Evolutionary conservation across 2,329 filamentous ascomycete species (phyloP), one percentile per base, ranked within the genome.

Genomic region (Chaetomiaceae sp.): DNA sequence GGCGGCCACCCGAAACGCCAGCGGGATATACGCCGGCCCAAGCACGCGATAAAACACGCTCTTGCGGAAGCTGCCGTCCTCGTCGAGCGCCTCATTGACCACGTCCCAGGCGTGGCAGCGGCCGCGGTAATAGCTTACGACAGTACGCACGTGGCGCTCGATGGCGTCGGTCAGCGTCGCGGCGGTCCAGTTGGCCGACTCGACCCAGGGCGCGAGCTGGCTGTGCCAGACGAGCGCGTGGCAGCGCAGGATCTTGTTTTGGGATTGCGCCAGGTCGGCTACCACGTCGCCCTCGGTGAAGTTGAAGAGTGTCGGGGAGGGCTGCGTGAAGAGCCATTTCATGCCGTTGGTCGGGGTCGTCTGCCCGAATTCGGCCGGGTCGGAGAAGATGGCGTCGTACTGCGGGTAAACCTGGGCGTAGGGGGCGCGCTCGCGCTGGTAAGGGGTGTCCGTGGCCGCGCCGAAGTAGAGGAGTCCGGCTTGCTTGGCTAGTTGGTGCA

Each of bases 301-400:
- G 62, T 78, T 78, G 70, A 84, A 85, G 44, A 72, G 65, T 41
- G 71, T 71, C 26, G 70, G 74, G 38, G 70, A 57, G 3, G 79
- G 79, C 63, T 85, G 81, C 37, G 69, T 78, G 58, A 75, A 72
- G 42, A 79, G 70, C 78, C 77, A 84, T 59, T 76, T 70, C 53
- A 79, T 74, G 9, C 73, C 71, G 57, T 83, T 83, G 41, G 73
- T 75, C 0, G 79, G 76, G 0, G 79, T 83, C 15, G 79, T 72
- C 57, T 80, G 74, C 24, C 78, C 79, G 56, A 83, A 84, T 54
- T 82, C 76, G 27, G 68, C 63, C 11, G 58, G 68, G 58, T 79
- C 68, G 47, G 68, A 70, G 34, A 82, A 64, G 52, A 80, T 75
- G 7, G 65, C 61, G 32, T 75, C 65, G 59, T 84, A 84, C 42